A percentile compares a stretch with the other conserved stretches of the same genome.
Conservation (phyloP, 148 eudicot genomes). For the Camellia granthamiana region DNA sequence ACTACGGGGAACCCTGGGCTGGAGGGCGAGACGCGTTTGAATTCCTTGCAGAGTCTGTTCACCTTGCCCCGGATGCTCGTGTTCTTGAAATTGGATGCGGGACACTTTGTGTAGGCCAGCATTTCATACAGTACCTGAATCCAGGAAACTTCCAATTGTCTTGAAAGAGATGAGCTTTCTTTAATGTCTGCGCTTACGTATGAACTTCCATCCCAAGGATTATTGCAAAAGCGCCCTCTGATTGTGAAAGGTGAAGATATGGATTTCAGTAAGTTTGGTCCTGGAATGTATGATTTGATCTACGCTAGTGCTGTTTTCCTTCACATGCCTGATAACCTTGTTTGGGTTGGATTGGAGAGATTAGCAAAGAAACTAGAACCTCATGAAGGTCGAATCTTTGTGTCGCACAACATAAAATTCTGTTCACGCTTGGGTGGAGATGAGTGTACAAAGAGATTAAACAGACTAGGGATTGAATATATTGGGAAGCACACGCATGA, state of each 20-base stretch:
- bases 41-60: constrained; percentile 71
- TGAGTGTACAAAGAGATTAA: constrained; percentile 70
- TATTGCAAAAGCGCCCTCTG: constrained; percentile 73
- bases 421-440: constrained; percentile 96
- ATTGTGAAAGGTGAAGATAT: constrained; percentile 89
- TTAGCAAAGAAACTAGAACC: constrained; percentile 65
- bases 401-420: constrained; percentile 87
- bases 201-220: constrained; percentile 92
- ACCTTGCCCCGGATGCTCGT: constrained; percentile 53
- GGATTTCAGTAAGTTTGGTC: constrained; percentile 77
- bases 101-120: constrained; percentile 91
- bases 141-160: constrained; percentile 72
- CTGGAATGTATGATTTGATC: constrained; percentile 68
- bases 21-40: constrained; percentile 95
- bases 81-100: constrained; percentile 98
- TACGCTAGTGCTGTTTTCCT: constrained; percentile 96
- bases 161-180: constrained; percentile 95
- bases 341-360: constrained; percentile 87
- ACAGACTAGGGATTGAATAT: constrained; percentile 71
- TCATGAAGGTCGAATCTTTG: constrained; percentile 74
- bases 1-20: constrained; percentile 99
- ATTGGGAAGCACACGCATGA: constrained; percentile 81
- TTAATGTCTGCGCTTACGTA: constrained; percentile 90
- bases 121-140: constrained; percentile 78
- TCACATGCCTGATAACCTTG: constrained; percentile 94